These are phyloP conservation scores for Phialophora verrucosa DNA, from an alignment of 2,329 filamentous ascomycete genomes.

Conservation along the genomic window DNA sequence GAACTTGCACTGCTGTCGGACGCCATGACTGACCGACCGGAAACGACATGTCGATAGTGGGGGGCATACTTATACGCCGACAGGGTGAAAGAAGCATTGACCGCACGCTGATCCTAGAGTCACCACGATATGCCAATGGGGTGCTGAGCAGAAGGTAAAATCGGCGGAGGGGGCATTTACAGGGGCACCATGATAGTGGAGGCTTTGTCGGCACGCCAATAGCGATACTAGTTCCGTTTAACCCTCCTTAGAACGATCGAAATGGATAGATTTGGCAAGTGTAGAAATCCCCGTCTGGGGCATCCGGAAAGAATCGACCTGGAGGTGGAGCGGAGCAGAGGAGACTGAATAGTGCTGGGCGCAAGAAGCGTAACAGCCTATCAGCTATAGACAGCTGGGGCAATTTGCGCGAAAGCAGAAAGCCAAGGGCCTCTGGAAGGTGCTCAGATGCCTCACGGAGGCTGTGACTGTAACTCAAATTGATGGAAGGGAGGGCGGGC, in stretches of 20 bases:
- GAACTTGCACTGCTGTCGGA: constrained; percentile 18
- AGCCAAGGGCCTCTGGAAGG: background rate
- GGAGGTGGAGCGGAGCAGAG: background rate
- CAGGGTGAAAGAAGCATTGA: background rate
- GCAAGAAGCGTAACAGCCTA: background rate
- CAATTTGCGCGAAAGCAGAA: background rate
- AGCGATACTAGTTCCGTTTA: background rate
- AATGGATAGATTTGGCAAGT: background rate
- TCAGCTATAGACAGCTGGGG: background rate
- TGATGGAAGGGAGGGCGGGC: background rate
- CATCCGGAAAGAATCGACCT: background rate
- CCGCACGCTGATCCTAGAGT: background rate
- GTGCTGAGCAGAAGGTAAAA: constrained; percentile 13
- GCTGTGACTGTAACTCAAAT: background rate
- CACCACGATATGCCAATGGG: background rate
- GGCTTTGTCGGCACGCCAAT: background rate
- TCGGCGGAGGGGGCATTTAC: background rate
- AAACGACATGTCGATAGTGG: background rate
- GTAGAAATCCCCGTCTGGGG: background rate
- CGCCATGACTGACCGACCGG: constrained; percentile 13
- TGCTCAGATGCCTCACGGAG: background rate
- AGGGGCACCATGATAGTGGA: background rate
- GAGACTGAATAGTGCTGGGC: background rate
- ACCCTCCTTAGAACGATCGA: background rate
- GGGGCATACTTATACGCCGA: background rate